phyloP scores from a whole-genome alignment of 1,284 basidiomycete species.

The Rhodotorula sp. region DNA sequence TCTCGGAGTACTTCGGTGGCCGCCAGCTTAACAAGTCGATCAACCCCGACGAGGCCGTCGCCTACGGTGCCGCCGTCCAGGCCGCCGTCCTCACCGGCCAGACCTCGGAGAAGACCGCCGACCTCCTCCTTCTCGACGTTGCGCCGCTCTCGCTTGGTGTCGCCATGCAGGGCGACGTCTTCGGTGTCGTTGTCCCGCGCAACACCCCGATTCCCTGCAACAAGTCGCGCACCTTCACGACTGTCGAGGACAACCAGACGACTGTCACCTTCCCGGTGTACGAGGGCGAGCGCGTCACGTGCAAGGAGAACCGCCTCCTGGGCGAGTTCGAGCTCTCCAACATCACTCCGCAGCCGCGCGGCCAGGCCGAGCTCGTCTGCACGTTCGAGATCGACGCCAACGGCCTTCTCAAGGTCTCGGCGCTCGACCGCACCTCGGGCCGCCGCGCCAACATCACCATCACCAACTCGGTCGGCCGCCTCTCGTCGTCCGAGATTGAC shows the following conservation, averaged over 20 bases:
- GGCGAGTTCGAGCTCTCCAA: constrained; percentile 96
- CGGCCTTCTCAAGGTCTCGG: constrained; percentile 92
- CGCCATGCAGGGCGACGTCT: constrained; percentile 97
- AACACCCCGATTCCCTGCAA: constrained; percentile 97
- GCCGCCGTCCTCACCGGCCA: constrained; percentile 94
- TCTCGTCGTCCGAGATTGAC: constrained; percentile 90
- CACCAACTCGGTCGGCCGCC: constrained; percentile 93
- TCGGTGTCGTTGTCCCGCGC: constrained; percentile 92
- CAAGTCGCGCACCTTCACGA: constrained; percentile 94
- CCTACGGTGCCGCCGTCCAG: constrained; percentile 87
- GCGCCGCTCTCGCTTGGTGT: constrained; percentile 93
- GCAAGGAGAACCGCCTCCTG: constrained; percentile 93
- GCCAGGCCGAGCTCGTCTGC: constrained; percentile 86
- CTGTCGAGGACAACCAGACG: constrained; percentile 98
- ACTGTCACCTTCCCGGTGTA: constrained; percentile 94
- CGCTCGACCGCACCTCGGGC: constrained; percentile 89
- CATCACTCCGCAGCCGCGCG: constrained; percentile 94
- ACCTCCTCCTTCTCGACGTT: constrained; percentile 92
- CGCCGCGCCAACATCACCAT: constrained; percentile 89
- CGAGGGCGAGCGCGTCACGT: constrained; percentile 96
- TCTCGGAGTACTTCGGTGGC: constrained; percentile 97
- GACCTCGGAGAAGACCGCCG: constrained; percentile 93
- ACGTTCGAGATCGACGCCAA: constrained; percentile 98
- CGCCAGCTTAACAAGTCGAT: constrained; percentile 95
- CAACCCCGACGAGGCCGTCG: constrained; percentile 58